Percentiles rank a stretch among this genome's conserved stretches.
These are phyloP conservation scores for Geotrichum bryndzae DNA, from an alignment of 1,139 yeast species.

Conservation along the genomic window DNA sequence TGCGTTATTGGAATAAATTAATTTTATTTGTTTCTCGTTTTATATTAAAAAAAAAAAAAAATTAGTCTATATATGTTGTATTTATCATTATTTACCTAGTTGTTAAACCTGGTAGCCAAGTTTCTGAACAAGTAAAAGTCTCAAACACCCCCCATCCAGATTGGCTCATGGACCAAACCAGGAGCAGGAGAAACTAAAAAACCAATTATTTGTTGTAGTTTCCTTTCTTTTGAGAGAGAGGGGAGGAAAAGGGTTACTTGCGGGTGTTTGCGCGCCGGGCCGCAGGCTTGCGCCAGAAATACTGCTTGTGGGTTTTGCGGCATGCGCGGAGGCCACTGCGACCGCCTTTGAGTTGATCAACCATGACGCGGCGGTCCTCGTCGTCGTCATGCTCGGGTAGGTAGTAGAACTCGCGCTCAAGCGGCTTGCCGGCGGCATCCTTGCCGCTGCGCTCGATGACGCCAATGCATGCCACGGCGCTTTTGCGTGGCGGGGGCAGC, in stretches of 20 bases:
- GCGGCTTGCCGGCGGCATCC: slow-evolving; percentile 92
- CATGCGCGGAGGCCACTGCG: slow-evolving; percentile 42
- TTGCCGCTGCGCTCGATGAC: slow-evolving; percentile 82
- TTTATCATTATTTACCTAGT: neutral
- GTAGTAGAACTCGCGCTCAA: slow-evolving; percentile 91
- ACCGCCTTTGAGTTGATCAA: slow-evolving; percentile 63
- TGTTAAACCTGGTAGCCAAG: neutral
- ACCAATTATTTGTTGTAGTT: too few species aligned
- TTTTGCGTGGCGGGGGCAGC: neutral
- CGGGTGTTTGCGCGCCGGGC: too few species aligned
- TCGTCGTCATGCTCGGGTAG: slow-evolving; percentile 78
- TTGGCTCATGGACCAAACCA: too few species aligned
- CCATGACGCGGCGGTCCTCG: slow-evolving; percentile 58
- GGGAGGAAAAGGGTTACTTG: neutral
- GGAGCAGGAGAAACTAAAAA: neutral
- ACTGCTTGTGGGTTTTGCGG: slow-evolving; percentile 87
- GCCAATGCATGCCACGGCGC: slow-evolving; percentile 59
- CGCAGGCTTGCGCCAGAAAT: slow-evolving; percentile 26
- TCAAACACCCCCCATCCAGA: too few species aligned
- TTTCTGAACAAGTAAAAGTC: neutral
- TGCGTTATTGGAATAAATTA: neutral
- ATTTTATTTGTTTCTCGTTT: neutral
- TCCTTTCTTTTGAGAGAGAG: too few species aligned
- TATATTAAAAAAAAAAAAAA: too few species aligned
- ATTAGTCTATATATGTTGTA: neutral